Evolutionary conservation across 768 basidiomycete species (phyloP).

Genomic region (Cyathus striatus): DNA sequence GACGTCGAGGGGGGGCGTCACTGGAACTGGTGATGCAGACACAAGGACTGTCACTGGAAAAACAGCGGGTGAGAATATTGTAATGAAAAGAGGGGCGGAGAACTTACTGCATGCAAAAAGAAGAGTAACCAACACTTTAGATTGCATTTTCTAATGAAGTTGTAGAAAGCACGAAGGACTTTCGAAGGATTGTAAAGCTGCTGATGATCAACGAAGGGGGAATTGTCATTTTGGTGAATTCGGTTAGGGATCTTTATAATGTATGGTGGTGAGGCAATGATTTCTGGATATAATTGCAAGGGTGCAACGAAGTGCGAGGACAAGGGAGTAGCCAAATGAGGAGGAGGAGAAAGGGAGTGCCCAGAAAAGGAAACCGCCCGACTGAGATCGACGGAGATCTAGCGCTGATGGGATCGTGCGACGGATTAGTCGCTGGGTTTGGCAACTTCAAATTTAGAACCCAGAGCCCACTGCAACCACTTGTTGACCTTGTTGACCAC

Average conservation of each 20-base stretch:
- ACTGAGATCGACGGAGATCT: too few species aligned
- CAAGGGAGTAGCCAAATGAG: slow-evolving; percentile 15
- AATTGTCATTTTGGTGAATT: too few species aligned
- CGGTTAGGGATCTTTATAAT: too few species aligned
- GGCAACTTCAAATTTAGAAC: too few species aligned
- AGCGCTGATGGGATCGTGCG: too few species aligned
- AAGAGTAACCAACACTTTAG: slow-evolving; percentile 16
- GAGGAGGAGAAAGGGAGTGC: slow-evolving; percentile 13
- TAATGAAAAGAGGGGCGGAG: background rate
- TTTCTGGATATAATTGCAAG: background rate
- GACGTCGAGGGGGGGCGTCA: slow-evolving; percentile 14
- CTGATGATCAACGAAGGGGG: background rate
- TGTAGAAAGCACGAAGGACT: slow-evolving; percentile 5
- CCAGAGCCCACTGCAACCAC: too few species aligned
- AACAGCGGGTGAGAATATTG: background rate
- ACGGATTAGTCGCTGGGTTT: too few species aligned
- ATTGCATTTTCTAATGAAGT: slow-evolving; percentile 20
- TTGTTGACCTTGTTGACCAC: too few species aligned
- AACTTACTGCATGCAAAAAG: slow-evolving; percentile 22
- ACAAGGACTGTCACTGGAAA: slow-evolving; percentile 12
- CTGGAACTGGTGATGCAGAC: slow-evolving; percentile 23
- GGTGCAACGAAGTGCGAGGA: slow-evolving; percentile 1
- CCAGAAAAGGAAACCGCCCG: slow-evolving; percentile 8
- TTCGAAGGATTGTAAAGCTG: background rate
- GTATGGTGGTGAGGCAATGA: background rate